Evolutionary conservation across 352 stramenopile genomes (phyloP).

Genomic region (Phytophthora meadii): DNA sequence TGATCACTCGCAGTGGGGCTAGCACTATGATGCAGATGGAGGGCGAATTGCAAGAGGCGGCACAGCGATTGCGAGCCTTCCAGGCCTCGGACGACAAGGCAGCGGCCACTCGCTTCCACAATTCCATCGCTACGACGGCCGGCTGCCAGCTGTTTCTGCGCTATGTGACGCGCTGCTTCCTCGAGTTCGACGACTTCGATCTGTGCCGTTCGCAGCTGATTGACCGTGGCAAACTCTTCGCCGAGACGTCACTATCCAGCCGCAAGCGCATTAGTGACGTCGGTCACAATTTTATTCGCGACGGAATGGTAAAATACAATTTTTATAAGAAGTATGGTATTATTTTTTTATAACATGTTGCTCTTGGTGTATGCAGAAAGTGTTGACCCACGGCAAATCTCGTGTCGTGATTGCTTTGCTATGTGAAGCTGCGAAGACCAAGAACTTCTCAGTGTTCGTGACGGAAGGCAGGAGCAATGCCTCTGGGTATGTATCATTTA

Average conservation of each 20-base stretch:
- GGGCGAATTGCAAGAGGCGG: conserved; percentile 90
- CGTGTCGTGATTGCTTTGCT: conserved; percentile 93
- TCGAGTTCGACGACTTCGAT: conserved; percentile 94
- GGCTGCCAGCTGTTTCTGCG: conserved; percentile 95
- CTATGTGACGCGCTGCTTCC: conserved; percentile 93
- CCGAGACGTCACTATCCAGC: conserved; percentile 91
- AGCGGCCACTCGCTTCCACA: conserved; percentile 63
- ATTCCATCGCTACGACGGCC: conserved; percentile 91
- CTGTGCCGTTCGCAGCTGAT: conserved; percentile 92
- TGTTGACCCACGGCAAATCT: conserved; percentile 95
- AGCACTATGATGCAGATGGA: conserved; percentile 97
- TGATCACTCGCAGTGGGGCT: conserved; percentile 91
- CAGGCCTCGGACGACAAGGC: conserved; percentile 50
- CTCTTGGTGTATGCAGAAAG: conserved; percentile 48
- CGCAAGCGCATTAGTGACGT: conserved; percentile 94
- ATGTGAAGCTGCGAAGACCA: conserved; percentile 90
- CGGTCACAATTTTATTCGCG: conserved; percentile 94
- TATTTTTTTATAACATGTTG: neutral
- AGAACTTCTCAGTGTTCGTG: conserved; percentile 95
- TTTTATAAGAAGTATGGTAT: neutral
- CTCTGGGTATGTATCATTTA: conserved; percentile 68
- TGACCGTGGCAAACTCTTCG: conserved; percentile 93
- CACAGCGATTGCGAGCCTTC: conserved; percentile 70
- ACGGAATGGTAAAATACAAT: conserved; percentile 78
- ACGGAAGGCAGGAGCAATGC: conserved; percentile 93